A percentile compares a stretch with the other conserved stretches of the same genome.
Evolutionary conservation across 805 yeast genomes (phyloP).

Genomic region (Starmerella davenportii): DNA sequence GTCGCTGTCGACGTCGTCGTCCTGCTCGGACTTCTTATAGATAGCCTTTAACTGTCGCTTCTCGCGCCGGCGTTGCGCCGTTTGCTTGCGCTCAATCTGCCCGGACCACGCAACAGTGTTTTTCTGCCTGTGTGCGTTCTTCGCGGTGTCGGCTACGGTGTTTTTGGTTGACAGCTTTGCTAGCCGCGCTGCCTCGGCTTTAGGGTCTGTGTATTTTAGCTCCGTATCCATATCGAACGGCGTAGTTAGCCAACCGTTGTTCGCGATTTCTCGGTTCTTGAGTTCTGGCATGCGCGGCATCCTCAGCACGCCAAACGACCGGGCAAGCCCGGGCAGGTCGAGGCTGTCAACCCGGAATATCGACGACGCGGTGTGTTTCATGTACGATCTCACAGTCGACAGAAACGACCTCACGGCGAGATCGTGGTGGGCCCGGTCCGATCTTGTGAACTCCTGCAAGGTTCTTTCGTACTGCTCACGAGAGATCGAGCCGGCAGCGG

Average conservation of each 20-base stretch:
- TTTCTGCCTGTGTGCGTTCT: conserved; percentile 20
- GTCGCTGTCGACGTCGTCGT: conserved; percentile 26
- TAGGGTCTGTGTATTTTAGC: conserved; percentile 44
- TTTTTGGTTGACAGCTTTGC: conserved; percentile 35
- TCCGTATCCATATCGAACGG: conserved; percentile 43
- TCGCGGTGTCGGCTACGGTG: conserved; percentile 16
- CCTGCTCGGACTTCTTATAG: conserved; percentile 27
- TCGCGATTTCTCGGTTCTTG: conserved; percentile 37
- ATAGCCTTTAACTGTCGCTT: conserved; percentile 48
- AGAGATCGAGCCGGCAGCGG: neutral
- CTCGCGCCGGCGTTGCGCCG: conserved; percentile 43
- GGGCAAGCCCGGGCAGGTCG: conserved; percentile 56
- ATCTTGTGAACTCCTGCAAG: conserved; percentile 38
- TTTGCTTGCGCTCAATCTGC: conserved; percentile 45
- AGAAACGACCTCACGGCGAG: conserved; percentile 64
- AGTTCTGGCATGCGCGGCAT: conserved; percentile 92
- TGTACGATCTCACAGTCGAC: conserved; percentile 63
- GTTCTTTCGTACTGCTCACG: conserved; percentile 13
- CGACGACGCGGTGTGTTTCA: conserved; percentile 74
- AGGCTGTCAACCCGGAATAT: conserved; percentile 60
- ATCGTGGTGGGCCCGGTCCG: conserved; percentile 70
- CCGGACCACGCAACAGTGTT: conserved; percentile 63
- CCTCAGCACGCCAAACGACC: conserved; percentile 60
- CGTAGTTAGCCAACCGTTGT: conserved; percentile 57
- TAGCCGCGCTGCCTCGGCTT: conserved; percentile 44